phyloP scores from a whole-genome alignment of 176 grass and related monocot genomes.

The Tillandsia leiboldiana region DNA sequence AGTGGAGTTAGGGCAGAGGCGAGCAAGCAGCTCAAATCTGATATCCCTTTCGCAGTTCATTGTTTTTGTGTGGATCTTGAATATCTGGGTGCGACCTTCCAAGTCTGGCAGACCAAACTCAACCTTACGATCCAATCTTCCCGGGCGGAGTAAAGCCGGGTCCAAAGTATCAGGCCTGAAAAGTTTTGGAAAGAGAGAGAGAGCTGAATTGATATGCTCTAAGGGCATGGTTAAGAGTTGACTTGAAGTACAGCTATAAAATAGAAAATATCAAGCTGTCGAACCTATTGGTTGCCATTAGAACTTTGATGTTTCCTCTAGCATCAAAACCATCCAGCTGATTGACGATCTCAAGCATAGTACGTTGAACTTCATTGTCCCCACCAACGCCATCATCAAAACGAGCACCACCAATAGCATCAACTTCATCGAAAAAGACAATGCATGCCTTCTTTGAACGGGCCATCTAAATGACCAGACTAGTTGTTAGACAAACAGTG shows the following conservation, averaged over 20 bases:
- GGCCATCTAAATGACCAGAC: slow-evolving; percentile 54
- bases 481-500: slow-evolving; percentile 3
- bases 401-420: slow-evolving; percentile 25
- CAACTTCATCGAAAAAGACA: slow-evolving; percentile 65
- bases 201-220: background rate
- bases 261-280: background rate
- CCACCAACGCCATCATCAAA: background rate
- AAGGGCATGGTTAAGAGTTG: background rate
- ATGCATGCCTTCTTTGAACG: slow-evolving; percentile 95
- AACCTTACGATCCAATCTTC: slow-evolving; percentile 24
- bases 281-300: slow-evolving; percentile 50
- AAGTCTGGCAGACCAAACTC: slow-evolving; percentile 29
- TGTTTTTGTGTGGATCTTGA: slow-evolving; percentile 86
- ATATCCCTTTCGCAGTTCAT: slow-evolving; percentile 95
- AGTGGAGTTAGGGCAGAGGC: slow-evolving; percentile 91
- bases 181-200: background rate
- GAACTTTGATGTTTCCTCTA: slow-evolving; percentile 21
- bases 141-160: slow-evolving; percentile 29
- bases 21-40: slow-evolving; percentile 76
- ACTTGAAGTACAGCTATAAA: background rate
- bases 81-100: slow-evolving; percentile 91
- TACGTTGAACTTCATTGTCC: slow-evolving; percentile 19
- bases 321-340: slow-evolving; percentile 42
- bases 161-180: slow-evolving; percentile 23
- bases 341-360: slow-evolving; percentile 34